Percentiles rank a stretch among this genome's conserved stretches.
These are phyloP conservation scores for Neoboletus magnificus DNA, from an alignment of 768 basidiomycete species.

Conservation along the genomic window DNA sequence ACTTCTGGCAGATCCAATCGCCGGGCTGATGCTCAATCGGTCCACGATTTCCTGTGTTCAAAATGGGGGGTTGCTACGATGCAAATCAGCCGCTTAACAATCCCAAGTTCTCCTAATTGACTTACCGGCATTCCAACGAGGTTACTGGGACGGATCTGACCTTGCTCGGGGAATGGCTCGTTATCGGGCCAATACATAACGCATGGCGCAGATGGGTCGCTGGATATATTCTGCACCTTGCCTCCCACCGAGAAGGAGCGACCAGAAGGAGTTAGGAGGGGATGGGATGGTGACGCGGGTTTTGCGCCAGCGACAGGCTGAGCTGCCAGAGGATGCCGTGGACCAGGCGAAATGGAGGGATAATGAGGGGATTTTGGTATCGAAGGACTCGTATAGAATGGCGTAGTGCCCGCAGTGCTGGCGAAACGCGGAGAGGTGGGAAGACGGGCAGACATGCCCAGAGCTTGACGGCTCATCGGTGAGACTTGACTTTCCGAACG, in stretches of 20 bases:
- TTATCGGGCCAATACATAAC: constrained; percentile 93
- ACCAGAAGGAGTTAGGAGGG: constrained; percentile 80
- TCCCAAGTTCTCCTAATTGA: not conserved
- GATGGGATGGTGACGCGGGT: constrained; percentile 48
- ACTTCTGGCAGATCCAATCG: constrained; percentile 81
- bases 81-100: constrained; percentile 1
- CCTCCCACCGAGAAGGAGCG: constrained; percentile 74
- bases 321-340: constrained; percentile 29
- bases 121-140: constrained; percentile 55
- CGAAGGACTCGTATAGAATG: constrained; percentile 16
- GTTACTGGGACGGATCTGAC: constrained; percentile 66
- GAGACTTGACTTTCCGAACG: constrained; percentile 38
- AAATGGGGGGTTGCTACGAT: constrained; percentile 72
- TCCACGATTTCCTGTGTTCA: constrained; percentile 86
- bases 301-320: constrained; percentile 28
- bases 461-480: constrained; percentile 30
- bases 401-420: constrained; percentile 10
- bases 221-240: constrained; percentile 74
- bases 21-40: constrained; percentile 85
- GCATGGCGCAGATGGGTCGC: constrained; percentile 67
- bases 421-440: constrained; percentile 28
- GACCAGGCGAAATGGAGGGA: constrained; percentile 15
- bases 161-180: constrained; percentile 75
- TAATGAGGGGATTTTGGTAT: constrained; percentile 34
- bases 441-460: constrained; percentile 21